Evolutionary conservation across 1,284 basidiomycete species (phyloP), one percentile per base, ranked within the genome.

Genomic region (Pisolithus thermaeus): DNA sequence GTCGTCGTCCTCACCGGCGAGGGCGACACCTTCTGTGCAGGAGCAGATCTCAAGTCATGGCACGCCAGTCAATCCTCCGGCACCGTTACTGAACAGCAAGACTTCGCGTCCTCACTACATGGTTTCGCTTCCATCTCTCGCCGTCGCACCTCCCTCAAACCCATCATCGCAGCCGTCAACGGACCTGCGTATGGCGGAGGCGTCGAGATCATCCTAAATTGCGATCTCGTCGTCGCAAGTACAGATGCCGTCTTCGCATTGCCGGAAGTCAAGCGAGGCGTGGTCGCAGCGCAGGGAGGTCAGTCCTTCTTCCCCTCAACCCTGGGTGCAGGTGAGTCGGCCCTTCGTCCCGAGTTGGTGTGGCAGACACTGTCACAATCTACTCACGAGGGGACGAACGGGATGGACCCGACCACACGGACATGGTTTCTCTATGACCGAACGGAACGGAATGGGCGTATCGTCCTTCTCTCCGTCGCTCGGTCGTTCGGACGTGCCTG

Each of bases 141-240:
- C 30, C 75, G 90, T 2, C 76, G 78, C 47, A 63, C 65, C 3
- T 80, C 79, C 8, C 74, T 71, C 52, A 93, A 94, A 63, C 89
- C 90, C 7, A 80, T 92, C 56, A 87, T 94, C 47, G 88, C 89
- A 18, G 90, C 91, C 3, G 85, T 93, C 1, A 83, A 87, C 58
- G 91, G 91, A 12, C 77, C 83, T 28, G 83, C 87, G 3, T 86
- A 85, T 57, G 92, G 91, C 12, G 92, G 91, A 4, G 92, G 90
- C 1, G 75, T 82, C 40, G 91, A 94, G 64, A 79, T 92, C 47
- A 58, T 90, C 1, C 64, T 92, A 8, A 93, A 93, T 57, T 92
- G 88, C 58, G 91, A 94, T 63, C 65, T 93, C 25, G 87, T 92
- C 30, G 70, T 95, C n/a, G 85, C 90, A 2, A 79, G 75, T 51